Base-by-base conservation (phyloP, 306 rosid species). In the Quercus bicolor region DNA sequence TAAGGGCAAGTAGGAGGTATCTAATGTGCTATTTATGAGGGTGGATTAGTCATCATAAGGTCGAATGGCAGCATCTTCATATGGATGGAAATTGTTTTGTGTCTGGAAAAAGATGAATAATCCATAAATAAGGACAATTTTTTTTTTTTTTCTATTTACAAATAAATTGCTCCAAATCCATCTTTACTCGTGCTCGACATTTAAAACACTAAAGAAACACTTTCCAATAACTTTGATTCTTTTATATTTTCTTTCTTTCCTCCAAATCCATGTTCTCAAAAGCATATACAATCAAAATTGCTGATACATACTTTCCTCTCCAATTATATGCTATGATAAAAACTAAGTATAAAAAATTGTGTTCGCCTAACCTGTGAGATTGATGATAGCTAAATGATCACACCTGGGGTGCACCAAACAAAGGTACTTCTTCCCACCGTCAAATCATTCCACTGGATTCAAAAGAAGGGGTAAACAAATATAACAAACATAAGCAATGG, bases 361-460 rank as follows among this genome's bases (percentile, higher is more conserved):
- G 78, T 70, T 77, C 54, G 65, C 70, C 80, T 78, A 74, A 87
- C 85, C 85, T 77, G 80, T 75, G 74, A 56, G 33, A 69, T 85
- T 85, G 84, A 62, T 64, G 80, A 82, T 73, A 23, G 87, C 79
- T 75, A 81, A 79, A 78, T 81, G 79, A 80, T 80, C 74, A 14
- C 68, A 80, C 74, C 78, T 56, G 79, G 89, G 16, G 73, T 75
- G 87, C 86, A 77, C 70, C 73, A 74, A 82, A 84, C 61, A 72
- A 77, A 78, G 80, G 82, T 75, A 83, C 75, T 43, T 79, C 79
- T 78, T 79, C 89, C 76, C 70, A 68, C 70, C 20, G 23, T 56
- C 82, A 77, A 78, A 75, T 75, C 78, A 77, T 82, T 83, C 75
- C 81, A 79, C 89, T 84, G 81, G 85, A 82, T 79, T 86, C 87